Evolutionary conservation across 495 filamentous ascomycete species (phyloP).

Genomic region (Lindgomyces ingoldianus): DNA sequence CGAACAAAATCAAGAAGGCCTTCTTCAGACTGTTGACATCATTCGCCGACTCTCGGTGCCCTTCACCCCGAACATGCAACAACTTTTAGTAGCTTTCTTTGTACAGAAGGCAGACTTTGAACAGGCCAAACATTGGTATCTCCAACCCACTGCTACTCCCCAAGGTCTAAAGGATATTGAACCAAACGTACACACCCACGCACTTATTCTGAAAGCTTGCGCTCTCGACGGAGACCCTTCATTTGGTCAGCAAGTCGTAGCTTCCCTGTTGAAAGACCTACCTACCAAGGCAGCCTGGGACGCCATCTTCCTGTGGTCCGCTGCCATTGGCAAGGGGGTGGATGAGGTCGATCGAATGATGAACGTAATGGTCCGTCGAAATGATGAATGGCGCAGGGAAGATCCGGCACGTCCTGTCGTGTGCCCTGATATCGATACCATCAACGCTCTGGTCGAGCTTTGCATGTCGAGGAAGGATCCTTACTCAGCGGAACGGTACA

Average conservation of each 20-base stretch:
- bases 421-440: constrained; percentile 64
- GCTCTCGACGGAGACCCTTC: constrained; percentile 59
- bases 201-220: constrained; percentile 52
- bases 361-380: constrained; percentile 56
- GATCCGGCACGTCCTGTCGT: neutral
- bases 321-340: constrained; percentile 66
- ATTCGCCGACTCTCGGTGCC: constrained; percentile 39
- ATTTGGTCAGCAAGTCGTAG: constrained; percentile 66
- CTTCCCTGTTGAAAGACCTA: constrained; percentile 54
- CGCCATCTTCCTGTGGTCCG: constrained; percentile 73
- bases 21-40: constrained; percentile 50
- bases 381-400: constrained; percentile 39
- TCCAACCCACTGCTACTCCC: constrained; percentile 51
- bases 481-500: constrained; percentile 71
- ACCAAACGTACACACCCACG: neutral
- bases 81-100: constrained; percentile 49
- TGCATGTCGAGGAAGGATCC: constrained; percentile 70
- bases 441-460: constrained; percentile 73
- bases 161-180: neutral
- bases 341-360: constrained; percentile 72
- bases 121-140: constrained; percentile 65
- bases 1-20: constrained; percentile 59
- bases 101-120: constrained; percentile 51
- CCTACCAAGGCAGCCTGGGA: constrained; percentile 63
- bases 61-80: constrained; percentile 44